Conservation (phyloP, 2,329 filamentous ascomycete species). For the Periconia sp. region DNA sequence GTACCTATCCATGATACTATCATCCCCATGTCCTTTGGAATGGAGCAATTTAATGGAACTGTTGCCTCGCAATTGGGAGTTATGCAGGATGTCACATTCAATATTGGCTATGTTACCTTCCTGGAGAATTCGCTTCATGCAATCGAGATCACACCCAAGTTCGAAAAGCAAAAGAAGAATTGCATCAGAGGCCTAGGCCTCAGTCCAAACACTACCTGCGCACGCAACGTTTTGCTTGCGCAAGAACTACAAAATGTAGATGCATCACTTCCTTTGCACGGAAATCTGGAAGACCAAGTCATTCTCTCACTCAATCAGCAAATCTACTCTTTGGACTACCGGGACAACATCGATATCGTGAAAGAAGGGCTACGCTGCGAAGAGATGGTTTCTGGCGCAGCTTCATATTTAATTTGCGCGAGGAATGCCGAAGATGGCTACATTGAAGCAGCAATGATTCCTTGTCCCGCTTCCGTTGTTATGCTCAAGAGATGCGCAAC, state of each 20-base stretch:
- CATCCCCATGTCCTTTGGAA: conserved; percentile 17
- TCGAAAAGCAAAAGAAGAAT: conserved; percentile 1
- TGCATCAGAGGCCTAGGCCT: conserved; percentile 13
- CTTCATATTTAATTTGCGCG: conserved; percentile 12
- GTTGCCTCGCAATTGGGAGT: conserved; percentile 19
- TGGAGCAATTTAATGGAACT: conserved; percentile 19
- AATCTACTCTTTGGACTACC: conserved; percentile 16
- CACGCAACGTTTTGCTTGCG: conserved; percentile 13
- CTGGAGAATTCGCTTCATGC: conserved; percentile 17
- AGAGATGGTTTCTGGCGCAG: conserved; percentile 11
- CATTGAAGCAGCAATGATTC: conserved; percentile 10
- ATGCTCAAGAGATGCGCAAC: not conserved
- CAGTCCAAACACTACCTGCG: conserved; percentile 7
- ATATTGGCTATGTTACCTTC: conserved; percentile 18
- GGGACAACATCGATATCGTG: conserved; percentile 11
- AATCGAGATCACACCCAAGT: conserved; percentile 13
- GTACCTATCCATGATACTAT: conserved; percentile 9
- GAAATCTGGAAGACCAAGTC: conserved; percentile 6
- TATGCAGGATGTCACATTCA: conserved; percentile 21
- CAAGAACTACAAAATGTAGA: conserved; percentile 18
- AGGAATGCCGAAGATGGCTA: conserved; percentile 7
- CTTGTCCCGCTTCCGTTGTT: conserved; percentile 14
- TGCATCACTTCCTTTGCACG: conserved; percentile 7
- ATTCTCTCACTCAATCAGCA: conserved; percentile 16
- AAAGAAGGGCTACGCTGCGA: conserved; percentile 4